These are phyloP conservation scores for Pseudohalonectria lignicola DNA, from an alignment of 2,329 filamentous ascomycete species.

Conservation along the genomic window DNA sequence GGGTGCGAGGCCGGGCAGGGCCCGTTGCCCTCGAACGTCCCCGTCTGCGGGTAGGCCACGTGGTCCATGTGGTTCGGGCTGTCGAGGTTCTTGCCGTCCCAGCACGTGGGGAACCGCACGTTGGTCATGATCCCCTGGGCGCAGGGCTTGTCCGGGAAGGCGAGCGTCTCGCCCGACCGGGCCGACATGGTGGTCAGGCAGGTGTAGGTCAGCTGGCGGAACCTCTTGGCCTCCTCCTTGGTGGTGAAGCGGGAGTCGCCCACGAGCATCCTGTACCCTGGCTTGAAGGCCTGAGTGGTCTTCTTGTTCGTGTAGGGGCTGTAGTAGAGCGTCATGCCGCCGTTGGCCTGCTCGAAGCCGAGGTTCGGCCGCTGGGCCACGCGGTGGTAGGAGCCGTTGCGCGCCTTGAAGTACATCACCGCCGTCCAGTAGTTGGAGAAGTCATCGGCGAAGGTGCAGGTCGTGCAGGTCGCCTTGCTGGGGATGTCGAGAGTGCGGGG, in stretches of 20 bases:
- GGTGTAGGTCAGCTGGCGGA: slow-evolving; percentile 29
- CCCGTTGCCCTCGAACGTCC: slow-evolving; percentile 29
- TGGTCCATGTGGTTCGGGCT: slow-evolving; percentile 31
- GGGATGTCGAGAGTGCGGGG: slow-evolving; percentile 6
- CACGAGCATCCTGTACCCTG: slow-evolving; percentile 31
- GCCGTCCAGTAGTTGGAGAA: slow-evolving; percentile 20
- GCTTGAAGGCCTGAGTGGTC: slow-evolving; percentile 29
- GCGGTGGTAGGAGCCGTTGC: slow-evolving; percentile 16
- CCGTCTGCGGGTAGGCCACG: slow-evolving; percentile 28
- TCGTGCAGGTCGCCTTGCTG: slow-evolving; percentile 7
- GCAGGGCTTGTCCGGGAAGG: slow-evolving; percentile 11
- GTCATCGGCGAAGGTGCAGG: slow-evolving; percentile 18
- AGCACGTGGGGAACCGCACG: slow-evolving; percentile 37
- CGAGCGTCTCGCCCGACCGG: slow-evolving; percentile 15
- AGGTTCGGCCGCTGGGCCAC: slow-evolving; percentile 19
- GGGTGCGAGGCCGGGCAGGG: slow-evolving; percentile 27
- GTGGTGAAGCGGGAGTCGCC: slow-evolving; percentile 24
- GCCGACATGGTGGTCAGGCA: slow-evolving; percentile 19
- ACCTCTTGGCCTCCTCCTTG: slow-evolving; percentile 18
- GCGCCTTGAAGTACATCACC: slow-evolving; percentile 9
- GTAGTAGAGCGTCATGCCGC: slow-evolving; percentile 24
- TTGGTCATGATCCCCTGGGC: slow-evolving; percentile 27
- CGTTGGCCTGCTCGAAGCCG: slow-evolving; percentile 15
- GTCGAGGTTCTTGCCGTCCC: slow-evolving; percentile 39
- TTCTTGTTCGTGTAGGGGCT: slow-evolving; percentile 13